A percentile compares a stretch with the other conserved stretches of the same genome.
Evolutionary conservation across 2,329 filamentous ascomycete genomes (phyloP).

Genomic region (Tolypocladium sp.): DNA sequence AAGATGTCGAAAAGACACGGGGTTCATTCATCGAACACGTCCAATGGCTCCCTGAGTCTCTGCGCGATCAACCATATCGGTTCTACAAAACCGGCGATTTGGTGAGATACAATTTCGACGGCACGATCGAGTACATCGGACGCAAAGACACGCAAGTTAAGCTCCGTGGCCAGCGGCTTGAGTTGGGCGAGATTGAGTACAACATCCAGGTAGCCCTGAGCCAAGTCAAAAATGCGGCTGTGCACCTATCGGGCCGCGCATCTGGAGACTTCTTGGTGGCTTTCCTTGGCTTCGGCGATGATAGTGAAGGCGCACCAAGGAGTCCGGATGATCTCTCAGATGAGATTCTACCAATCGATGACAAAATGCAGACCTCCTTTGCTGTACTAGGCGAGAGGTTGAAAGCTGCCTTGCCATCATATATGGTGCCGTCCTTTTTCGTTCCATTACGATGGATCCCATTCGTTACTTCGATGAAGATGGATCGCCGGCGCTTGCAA

Average conservation of each 20-base stretch:
- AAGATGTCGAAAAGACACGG: not conserved
- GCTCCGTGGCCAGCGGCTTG: conserved; percentile 10
- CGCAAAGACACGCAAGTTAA: conserved; percentile 7
- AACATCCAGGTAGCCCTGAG: conserved; percentile 1
- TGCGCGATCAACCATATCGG: not conserved
- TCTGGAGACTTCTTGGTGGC: not conserved
- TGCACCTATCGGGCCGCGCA: not conserved
- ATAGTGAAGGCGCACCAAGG: not conserved
- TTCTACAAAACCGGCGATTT: conserved; percentile 11
- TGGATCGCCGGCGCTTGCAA: conserved; percentile 6
- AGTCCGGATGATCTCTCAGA: not conserved
- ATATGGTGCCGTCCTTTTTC: conserved; percentile 7
- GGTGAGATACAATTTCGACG: conserved; percentile 6
- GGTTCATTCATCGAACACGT: not conserved
- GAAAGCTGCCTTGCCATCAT: not conserved
- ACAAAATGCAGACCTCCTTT: not conserved
- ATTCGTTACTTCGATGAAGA: conserved; percentile 8
- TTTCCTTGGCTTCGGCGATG: not conserved
- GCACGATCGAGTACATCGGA: conserved; percentile 8
- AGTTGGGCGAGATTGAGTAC: conserved; percentile 9
- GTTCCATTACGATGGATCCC: conserved; percentile 6
- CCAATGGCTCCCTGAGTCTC: not conserved
- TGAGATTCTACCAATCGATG: not conserved
- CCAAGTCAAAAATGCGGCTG: not conserved
- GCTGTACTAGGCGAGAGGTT: not conserved